Evolutionary conservation across 1,139 yeast species (phyloP), one percentile per base, ranked within the genome.

Genomic region (Magnusiomyces fungicola): DNA sequence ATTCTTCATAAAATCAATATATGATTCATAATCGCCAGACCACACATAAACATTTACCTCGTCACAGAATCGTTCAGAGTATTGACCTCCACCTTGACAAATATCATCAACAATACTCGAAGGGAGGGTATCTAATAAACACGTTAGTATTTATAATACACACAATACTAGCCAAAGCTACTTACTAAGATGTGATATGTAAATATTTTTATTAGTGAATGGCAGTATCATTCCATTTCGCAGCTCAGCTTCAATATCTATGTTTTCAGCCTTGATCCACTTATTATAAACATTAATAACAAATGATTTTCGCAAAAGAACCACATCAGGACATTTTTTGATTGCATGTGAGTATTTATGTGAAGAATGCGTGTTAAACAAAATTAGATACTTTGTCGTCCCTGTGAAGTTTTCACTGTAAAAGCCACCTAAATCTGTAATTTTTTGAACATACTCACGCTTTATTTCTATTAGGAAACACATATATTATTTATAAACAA

Each of bases 341-440:
- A 83, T 76, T 46, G 85, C 81, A 63, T 74, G 86, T 51, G 69
- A 69, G 65, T 81, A 86, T 65, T 87, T 87, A 25, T 80, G 83
- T 0, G 94, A 80, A 55, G 76, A 70, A 32, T 79, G 64, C n/a
- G 50, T 74, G 74, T 1, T 92, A 95, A 50, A 50, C 18, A 86
- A 92, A 3, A 87, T 71, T 43, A 87, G 67, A 53, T 77, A 78
- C 47, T 77, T 74, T 7, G 82, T 85, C 61, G 81, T 87, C 47
- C 81, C 76, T 75, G 81, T 80, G 54, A 86, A 69, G 59, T 83
- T 84, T 43, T 73, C 71, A 52, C 73, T 73, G 58, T 77, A 78
- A 6, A 62, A 61, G 0, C 92, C 95, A 0, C 95, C 95, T 72
- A 85, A 73, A 1, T 73, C 67, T 34, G 66, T 65, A 49, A 83